phyloP scores from a whole-genome alignment of 192 early-diverging fungal genomes.

The Backusella tarrabulga region DNA sequence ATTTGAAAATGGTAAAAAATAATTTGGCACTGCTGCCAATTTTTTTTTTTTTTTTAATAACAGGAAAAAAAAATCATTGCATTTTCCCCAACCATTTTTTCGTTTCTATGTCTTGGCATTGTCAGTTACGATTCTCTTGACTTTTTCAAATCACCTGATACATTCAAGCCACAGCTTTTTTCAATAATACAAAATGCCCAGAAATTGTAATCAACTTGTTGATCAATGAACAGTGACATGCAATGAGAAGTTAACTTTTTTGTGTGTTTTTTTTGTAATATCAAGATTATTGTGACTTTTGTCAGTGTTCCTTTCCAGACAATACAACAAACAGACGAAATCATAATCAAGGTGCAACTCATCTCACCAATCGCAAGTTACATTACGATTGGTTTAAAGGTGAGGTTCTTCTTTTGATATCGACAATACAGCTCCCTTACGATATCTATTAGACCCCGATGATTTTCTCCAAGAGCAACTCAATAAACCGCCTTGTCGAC shows the following conservation, averaged over 20 bases:
- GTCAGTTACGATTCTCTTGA: neutral
- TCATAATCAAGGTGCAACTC: slow-evolving; percentile 34
- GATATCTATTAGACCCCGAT: slow-evolving; percentile 22
- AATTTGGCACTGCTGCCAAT: too few relatives aligned
- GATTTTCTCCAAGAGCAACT: slow-evolving; percentile 35
- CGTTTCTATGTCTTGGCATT: slow-evolving; percentile 1
- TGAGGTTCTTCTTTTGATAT: neutral
- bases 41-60: too few relatives aligned
- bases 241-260: neutral
- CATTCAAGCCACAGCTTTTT: neutral
- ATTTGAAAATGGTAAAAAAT: too few relatives aligned
- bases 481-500: slow-evolving; percentile 36
- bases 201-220: slow-evolving; percentile 19
- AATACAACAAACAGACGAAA: slow-evolving; percentile 38
- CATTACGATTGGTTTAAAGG: slow-evolving; percentile 44
- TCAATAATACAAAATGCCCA: slow-evolving; percentile 5
- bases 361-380: slow-evolving; percentile 27
- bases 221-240: neutral
- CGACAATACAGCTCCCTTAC: neutral
- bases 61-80: neutral
- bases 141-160: neutral
- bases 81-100: neutral
- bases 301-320: slow-evolving; percentile 43
- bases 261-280: neutral
- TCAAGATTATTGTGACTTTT: slow-evolving; percentile 43